Evolutionary conservation across 768 basidiomycete species (phyloP), one percentile per base, ranked within the genome.

Genomic region (Auriculariales sp.): DNA sequence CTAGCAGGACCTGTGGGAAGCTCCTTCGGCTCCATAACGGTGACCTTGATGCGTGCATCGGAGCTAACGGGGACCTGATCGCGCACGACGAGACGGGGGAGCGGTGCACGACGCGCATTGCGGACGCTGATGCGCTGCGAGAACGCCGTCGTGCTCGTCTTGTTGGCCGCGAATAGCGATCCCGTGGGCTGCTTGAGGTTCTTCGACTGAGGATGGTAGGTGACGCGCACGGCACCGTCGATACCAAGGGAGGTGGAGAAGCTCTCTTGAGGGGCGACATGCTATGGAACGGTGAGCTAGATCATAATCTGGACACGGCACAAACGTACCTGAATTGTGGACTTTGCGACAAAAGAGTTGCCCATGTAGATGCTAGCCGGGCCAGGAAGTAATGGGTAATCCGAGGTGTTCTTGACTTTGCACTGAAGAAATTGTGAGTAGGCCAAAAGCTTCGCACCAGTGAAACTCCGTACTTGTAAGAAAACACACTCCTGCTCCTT

Each of bases 241-340:
- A 62, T 53, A 19, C 79, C 78, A 12, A 81, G 69, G 2, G 73
- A 71, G 60, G 75, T 79, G 28, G 61, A 58, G 64, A 81, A 80
- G 31, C 62, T 68, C 46, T 78, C 77, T 7, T 68, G 66, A 0
- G 66, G 66, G n/a, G 66, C 66, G 49, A 78, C 69, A 47, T 75
- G 71, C 71, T 75, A 33, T 3, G 34, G 12, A n/a, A n/a, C n/a
- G n/a, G n/a, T n/a, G n/a, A n/a, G n/a, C n/a, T n/a, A n/a, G n/a
- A n/a, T n/a, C n/a, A n/a, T n/a, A n/a, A n/a, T n/a, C n/a, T n/a
- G n/a, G n/a, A n/a, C n/a, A n/a, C n/a, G n/a, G n/a, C n/a, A n/a
- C n/a, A n/a, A 28, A n/a, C n/a, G 46, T 22, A 44, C 49, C 27
- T 28, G 47, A 47, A 78, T 72, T 2, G 58, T 61, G 0, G 76